These are phyloP conservation scores for Macrophomina phaseolina DNA, from an alignment of 2,329 filamentous ascomycete species.

Conservation along the genomic window DNA sequence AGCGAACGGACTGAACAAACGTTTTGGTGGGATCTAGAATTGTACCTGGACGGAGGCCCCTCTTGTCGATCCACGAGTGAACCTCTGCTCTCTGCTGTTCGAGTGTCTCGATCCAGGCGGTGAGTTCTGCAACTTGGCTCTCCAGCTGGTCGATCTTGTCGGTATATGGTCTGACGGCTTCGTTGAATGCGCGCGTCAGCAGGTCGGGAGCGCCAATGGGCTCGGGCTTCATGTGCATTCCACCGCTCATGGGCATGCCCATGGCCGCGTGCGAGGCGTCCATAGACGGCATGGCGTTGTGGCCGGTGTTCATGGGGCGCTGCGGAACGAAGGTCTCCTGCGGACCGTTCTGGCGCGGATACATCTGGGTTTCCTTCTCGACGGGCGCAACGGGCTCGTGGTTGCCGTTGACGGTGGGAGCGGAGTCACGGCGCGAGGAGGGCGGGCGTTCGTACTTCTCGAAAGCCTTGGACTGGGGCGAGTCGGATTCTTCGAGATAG, in stretches of 20 bases:
- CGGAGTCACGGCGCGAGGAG: constrained; percentile 44
- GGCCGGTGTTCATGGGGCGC: constrained; percentile 27
- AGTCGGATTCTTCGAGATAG: constrained; percentile 53
- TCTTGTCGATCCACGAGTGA: constrained; percentile 62
- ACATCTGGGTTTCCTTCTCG: constrained; percentile 47
- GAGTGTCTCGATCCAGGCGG: constrained; percentile 56
- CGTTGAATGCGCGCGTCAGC: constrained; percentile 59
- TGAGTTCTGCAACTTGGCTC: constrained; percentile 57
- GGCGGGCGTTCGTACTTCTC: constrained; percentile 47
- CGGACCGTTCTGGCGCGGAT: constrained; percentile 50
- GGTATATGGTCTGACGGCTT: constrained; percentile 58
- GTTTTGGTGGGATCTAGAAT: constrained; percentile 1
- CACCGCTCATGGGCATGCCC: constrained; percentile 21
- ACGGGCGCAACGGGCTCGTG: constrained; percentile 36
- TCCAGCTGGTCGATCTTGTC: constrained; percentile 60
- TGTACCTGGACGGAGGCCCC: constrained; percentile 58
- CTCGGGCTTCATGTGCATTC: constrained; percentile 40
- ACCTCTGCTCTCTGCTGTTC: constrained; percentile 59
- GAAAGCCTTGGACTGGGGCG: constrained; percentile 45
- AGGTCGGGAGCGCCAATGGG: constrained; percentile 51
- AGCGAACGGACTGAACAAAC: not conserved
- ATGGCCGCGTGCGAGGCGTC: constrained; percentile 34
- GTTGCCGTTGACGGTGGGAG: constrained; percentile 35
- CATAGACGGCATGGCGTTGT: constrained; percentile 33
- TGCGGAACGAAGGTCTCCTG: constrained; percentile 42